phyloP scores from a whole-genome alignment of 176 grass and related monocot genomes.

The Calamus simplicifolius region DNA sequence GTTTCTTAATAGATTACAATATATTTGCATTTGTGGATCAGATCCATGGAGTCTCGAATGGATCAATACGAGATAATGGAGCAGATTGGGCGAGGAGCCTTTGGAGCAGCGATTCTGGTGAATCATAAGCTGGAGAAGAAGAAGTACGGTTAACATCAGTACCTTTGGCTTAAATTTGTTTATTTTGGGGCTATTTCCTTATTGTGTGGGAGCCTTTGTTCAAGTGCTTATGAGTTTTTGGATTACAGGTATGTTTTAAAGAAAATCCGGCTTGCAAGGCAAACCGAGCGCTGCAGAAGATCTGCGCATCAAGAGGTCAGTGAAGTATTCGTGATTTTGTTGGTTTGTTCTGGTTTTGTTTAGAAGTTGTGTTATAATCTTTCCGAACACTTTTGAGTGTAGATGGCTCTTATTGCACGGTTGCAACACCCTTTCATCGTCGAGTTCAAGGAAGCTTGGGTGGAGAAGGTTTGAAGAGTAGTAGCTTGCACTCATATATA shows the following conservation, averaged over 20 bases:
- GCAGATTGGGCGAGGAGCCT: constrained; percentile 92
- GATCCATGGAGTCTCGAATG: constrained; percentile 85
- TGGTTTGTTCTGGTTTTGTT: not conserved
- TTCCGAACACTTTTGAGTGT: constrained; percentile 22
- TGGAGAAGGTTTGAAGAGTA: constrained; percentile 76
- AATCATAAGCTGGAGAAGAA: constrained; percentile 96
- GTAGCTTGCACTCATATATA: constrained; percentile 5
- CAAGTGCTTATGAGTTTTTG: constrained; percentile 7
- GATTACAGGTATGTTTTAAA: constrained; percentile 81
- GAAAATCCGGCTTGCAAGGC: constrained; percentile 86
- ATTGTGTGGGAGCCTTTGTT: not conserved
- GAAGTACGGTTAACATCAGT: constrained; percentile 40
- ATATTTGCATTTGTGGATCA: too few relatives aligned
- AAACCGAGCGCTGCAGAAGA: constrained; percentile 85
- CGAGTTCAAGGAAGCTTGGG: constrained; percentile 99
- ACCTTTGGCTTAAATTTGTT: not conserved
- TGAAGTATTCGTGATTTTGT: not conserved
- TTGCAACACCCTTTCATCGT: constrained; percentile 92
- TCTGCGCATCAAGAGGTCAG: constrained; percentile 96
- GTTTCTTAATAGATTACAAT: too few relatives aligned
- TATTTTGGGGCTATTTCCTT: not conserved
- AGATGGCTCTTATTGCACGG: constrained; percentile 98
- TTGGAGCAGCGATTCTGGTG: constrained; percentile 98
- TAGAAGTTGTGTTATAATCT: constrained; percentile 1
- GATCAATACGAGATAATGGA: constrained; percentile 97